These are phyloP conservation scores for Cylindricascospora bacillispora DNA, from an alignment of 1,139 yeast species.

Conservation along the genomic window DNA sequence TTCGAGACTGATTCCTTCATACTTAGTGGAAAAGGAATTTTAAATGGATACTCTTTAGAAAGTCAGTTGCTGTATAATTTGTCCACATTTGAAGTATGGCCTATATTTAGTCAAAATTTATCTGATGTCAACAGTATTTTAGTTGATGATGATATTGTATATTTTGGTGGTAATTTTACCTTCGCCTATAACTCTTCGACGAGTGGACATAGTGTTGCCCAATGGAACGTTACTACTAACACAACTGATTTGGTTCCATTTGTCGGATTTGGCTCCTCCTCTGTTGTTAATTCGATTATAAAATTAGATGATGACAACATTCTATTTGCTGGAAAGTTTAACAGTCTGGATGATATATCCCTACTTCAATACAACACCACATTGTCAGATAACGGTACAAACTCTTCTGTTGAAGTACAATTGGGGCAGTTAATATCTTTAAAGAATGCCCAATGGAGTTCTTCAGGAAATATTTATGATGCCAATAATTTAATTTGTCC, in stretches of 20 bases:
- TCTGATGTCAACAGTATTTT: slow-evolving; percentile 40
- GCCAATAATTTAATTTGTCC: slow-evolving; percentile 53
- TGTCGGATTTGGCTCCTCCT: slow-evolving; percentile 58
- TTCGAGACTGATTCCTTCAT: slow-evolving; percentile 27
- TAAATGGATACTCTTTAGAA: slow-evolving; percentile 30
- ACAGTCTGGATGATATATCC: slow-evolving; percentile 44
- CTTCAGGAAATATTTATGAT: slow-evolving; percentile 32
- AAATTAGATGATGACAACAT: slow-evolving; percentile 37
- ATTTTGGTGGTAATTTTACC: slow-evolving; percentile 70
- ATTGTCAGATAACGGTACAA: slow-evolving; percentile 22
- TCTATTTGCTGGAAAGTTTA: slow-evolving; percentile 70
- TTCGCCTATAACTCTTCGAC: slow-evolving; percentile 27
- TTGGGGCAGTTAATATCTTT: slow-evolving; percentile 62
- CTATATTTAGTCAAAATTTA: slow-evolving; percentile 30
- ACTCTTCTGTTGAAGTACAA: slow-evolving; percentile 27
- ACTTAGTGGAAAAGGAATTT: slow-evolving; percentile 31
- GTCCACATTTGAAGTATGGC: slow-evolving; percentile 31
- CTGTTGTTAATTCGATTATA: slow-evolving; percentile 54
- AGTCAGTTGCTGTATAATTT: slow-evolving; percentile 47
- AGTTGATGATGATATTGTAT: slow-evolving; percentile 41
- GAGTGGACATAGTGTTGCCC: slow-evolving; percentile 36
- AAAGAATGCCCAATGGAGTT: slow-evolving; percentile 44
- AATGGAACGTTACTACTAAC: slow-evolving; percentile 40
- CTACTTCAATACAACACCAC: slow-evolving; percentile 19
- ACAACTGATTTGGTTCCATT: slow-evolving; percentile 46